Evolutionary conservation across 805 yeast species (phyloP).

Genomic region (Komagataella pseudopastoris): DNA sequence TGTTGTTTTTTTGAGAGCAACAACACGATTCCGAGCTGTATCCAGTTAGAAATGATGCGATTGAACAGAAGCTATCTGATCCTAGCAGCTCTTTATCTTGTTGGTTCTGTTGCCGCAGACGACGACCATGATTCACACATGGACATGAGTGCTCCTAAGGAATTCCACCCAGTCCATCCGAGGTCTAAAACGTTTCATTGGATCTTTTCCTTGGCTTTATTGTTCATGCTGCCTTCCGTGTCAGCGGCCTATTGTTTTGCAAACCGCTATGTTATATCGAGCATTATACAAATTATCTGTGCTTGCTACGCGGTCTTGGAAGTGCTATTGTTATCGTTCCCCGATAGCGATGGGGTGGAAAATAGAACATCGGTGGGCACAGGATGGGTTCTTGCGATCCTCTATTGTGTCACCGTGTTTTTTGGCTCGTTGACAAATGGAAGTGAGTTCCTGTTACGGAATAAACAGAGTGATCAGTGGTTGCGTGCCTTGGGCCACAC

Average conservation of each 20-base stretch:
- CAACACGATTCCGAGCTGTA: background rate
- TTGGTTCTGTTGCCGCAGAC: background rate
- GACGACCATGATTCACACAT: background rate
- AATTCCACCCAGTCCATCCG: slow-evolving; percentile 12
- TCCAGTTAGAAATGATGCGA: background rate
- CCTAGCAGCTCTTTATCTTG: background rate
- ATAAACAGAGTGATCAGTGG: slow-evolving; percentile 20
- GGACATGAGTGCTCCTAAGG: background rate
- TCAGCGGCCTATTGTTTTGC: slow-evolving; percentile 44
- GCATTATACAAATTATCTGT: slow-evolving; percentile 30
- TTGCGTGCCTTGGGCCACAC: slow-evolving; percentile 23
- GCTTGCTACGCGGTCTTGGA: slow-evolving; percentile 43
- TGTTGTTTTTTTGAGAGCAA: background rate
- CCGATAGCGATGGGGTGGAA: slow-evolving; percentile 54
- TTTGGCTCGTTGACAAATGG: slow-evolving; percentile 45
- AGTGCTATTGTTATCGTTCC: slow-evolving; percentile 41
- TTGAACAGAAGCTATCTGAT: background rate
- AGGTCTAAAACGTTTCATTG: slow-evolving; percentile 52
- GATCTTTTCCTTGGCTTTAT: slow-evolving; percentile 32
- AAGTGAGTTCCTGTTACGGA: slow-evolving; percentile 25
- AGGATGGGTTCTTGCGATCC: slow-evolving; percentile 43
- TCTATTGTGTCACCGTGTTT: slow-evolving; percentile 33
- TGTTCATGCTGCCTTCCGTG: slow-evolving; percentile 43
- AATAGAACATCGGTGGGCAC: slow-evolving; percentile 57
- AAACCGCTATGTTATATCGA: slow-evolving; percentile 27